A percentile compares a stretch with the other conserved stretches of the same genome.
Evolutionary conservation across 192 early-diverging fungal species (phyloP).

Genomic region (Coemansia sp.): DNA sequence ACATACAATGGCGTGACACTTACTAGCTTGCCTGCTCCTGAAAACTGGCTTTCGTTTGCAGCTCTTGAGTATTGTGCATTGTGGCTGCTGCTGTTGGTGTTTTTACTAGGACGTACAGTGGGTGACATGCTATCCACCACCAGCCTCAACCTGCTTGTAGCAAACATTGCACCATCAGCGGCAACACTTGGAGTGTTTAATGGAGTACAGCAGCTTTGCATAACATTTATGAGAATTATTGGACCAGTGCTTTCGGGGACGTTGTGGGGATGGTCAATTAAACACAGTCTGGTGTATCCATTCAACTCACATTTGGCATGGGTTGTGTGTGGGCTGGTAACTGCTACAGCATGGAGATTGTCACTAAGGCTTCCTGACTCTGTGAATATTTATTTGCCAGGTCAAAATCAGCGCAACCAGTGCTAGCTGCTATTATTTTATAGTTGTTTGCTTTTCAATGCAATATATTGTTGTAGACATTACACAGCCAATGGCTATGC

Average conservation of each 20-base stretch:
- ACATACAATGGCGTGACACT: not conserved
- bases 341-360: conserved; percentile 4
- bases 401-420: not conserved
- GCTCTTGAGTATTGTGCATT: conserved; percentile 11
- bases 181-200: conserved; percentile 39
- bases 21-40: not conserved
- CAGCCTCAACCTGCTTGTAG: conserved; percentile 35
- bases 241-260: conserved; percentile 24
- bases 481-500: not conserved
- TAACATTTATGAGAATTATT: conserved; percentile 15
- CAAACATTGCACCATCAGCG: conserved; percentile 33
- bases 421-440: too few species aligned
- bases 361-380: conserved; percentile 23
- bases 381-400: conserved; percentile 31
- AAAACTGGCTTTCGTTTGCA: not conserved
- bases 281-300: conserved; percentile 31
- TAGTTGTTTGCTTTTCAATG: too few species aligned
- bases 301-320: conserved; percentile 41
- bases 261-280: conserved; percentile 40
- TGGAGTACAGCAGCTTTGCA: conserved; percentile 34
- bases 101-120: conserved; percentile 18
- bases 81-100: conserved; percentile 23
- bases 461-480: too few species aligned
- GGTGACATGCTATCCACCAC: conserved; percentile 26
- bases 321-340: conserved; percentile 15